phyloP scores from a whole-genome alignment of 2,329 filamentous ascomycete species.

The Sporothrix schenckii region DNA sequence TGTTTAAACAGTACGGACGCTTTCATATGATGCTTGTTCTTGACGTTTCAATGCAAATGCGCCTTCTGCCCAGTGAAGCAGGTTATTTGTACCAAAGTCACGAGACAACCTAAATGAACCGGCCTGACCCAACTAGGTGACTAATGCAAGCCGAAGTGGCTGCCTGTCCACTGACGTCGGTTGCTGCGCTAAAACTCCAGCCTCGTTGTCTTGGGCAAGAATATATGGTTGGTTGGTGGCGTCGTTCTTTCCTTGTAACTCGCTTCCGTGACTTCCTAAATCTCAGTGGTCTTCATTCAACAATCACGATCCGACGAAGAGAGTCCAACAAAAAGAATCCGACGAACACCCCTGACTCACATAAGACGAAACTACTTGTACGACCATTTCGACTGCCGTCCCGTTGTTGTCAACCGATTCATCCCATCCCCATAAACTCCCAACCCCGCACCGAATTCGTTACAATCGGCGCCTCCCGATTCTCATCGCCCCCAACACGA shows the following conservation, averaged over 20 bases:
- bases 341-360: no score
- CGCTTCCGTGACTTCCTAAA: not conserved
- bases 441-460: not conserved
- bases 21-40: no score
- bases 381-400: not conserved
- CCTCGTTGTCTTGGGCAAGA: slow-evolving; percentile 15
- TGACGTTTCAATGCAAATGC: no score
- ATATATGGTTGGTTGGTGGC: slow-evolving; percentile 23
- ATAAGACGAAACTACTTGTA: not conserved
- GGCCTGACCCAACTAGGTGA: not conserved
- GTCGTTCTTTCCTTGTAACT: not conserved
- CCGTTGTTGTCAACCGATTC: not conserved
- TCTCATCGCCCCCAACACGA: not conserved
- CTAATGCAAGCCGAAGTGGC: not conserved
- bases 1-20: no score
- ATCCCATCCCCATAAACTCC: not conserved
- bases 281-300: not conserved
- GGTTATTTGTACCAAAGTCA: no score
- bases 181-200: slow-evolving; percentile 19
- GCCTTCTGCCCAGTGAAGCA: no score
- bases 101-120: no score
- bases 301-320: not conserved
- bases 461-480: not conserved
- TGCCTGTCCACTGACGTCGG: slow-evolving; percentile 23
- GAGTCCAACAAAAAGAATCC: no score